A percentile compares a stretch with the other conserved stretches of the same genome.
Evolutionary conservation across 1,284 basidiomycete species (phyloP).

Genomic region (Pascua guehoae): DNA sequence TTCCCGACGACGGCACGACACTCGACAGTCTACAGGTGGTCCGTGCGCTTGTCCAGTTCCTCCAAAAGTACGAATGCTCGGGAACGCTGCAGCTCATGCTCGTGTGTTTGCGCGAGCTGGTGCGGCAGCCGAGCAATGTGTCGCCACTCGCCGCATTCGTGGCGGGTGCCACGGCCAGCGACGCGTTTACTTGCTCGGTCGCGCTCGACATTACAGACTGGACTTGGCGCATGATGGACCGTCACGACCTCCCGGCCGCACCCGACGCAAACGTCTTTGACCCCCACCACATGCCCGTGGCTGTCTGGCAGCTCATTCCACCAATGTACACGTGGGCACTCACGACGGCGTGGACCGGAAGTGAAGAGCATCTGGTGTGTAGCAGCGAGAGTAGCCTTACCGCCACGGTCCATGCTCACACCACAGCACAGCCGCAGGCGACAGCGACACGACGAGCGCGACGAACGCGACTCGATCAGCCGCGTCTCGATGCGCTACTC

Average conservation of each 20-base stretch:
- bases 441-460: neutral
- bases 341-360: slow-evolving; percentile 15
- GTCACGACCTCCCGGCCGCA: neutral
- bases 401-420: neutral
- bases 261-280: slow-evolving; percentile 16
- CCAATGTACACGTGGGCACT: slow-evolving; percentile 21
- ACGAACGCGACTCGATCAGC: neutral
- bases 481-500: neutral
- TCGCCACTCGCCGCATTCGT: slow-evolving; percentile 11
- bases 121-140: slow-evolving; percentile 7
- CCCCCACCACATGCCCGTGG: slow-evolving; percentile 20
- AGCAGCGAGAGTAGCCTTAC: neutral
- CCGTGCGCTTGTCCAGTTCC: slow-evolving; percentile 8
- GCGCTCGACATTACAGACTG: slow-evolving; percentile 17
- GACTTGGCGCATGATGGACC: slow-evolving; percentile 19
- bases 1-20: slow-evolving; percentile 19
- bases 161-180: slow-evolving; percentile 13
- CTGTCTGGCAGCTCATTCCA: slow-evolving; percentile 19
- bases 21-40: slow-evolving; percentile 6
- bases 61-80: slow-evolving; percentile 10
- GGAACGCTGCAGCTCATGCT: slow-evolving; percentile 7
- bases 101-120: slow-evolving; percentile 8
- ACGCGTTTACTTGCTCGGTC: slow-evolving; percentile 13
- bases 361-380: slow-evolving; percentile 5
- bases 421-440: neutral